Evolutionary conservation across 2,329 filamentous ascomycete species (phyloP).

Genomic region (Monilinia fructicola): DNA sequence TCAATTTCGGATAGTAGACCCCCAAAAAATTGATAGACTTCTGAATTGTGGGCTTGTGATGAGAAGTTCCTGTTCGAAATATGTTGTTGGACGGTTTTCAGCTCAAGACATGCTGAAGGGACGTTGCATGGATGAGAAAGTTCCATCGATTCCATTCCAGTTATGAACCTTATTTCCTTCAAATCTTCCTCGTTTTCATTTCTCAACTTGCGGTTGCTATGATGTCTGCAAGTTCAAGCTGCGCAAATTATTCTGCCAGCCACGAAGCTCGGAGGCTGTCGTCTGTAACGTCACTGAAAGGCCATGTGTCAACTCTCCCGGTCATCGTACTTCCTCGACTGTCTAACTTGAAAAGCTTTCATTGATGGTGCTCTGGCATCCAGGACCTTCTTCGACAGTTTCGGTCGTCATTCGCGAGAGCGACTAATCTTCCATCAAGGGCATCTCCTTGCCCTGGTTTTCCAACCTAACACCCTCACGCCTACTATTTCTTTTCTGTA

Average conservation of each 20-base stretch:
- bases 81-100: not conserved
- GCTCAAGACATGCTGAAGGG: not conserved
- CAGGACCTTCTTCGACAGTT: not conserved
- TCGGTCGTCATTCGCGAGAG: not conserved
- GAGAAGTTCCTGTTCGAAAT: not conserved
- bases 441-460: too few species aligned
- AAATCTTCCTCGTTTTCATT: not conserved
- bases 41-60: not conserved
- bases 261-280: not conserved
- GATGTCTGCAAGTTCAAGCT: not conserved
- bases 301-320: not conserved
- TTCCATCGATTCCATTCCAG: not conserved
- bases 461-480: not conserved
- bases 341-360: not conserved
- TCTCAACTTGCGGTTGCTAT: not conserved
- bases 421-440: too few species aligned
- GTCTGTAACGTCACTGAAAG: not conserved
- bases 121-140: not conserved
- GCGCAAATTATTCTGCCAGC: not conserved
- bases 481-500: not conserved
- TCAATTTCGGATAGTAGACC: not conserved
- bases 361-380: too few species aligned
- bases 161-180: not conserved
- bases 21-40: fast-evolving
- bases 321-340: too few species aligned